Evolutionary conservation across 108 stramenopile genomes (phyloP).

Genomic region (Conticribra guillardii): DNA sequence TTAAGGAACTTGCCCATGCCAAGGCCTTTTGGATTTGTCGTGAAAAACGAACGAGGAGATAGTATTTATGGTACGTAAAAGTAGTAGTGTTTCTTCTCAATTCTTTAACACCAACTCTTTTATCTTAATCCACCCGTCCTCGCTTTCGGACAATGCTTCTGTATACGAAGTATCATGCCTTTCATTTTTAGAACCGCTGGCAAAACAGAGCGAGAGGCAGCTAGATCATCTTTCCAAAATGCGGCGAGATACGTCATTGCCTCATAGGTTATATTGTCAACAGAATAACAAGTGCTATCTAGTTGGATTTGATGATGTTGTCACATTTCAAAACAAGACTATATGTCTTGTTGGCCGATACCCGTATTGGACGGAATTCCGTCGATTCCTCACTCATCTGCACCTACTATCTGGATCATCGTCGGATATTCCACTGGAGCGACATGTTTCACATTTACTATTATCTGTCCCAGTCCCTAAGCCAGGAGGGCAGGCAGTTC

Average conservation of each 20-base stretch:
- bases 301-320: slow-evolving; percentile 77
- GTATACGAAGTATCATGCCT: slow-evolving; percentile 69
- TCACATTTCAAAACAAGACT: slow-evolving; percentile 88
- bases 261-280: slow-evolving; percentile 57
- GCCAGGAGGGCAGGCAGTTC: slow-evolving; percentile 76
- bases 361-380: slow-evolving; percentile 90
- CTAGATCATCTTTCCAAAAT: slow-evolving; percentile 58
- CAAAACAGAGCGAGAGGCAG: slow-evolving; percentile 55
- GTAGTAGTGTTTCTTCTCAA: neutral
- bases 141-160: neutral
- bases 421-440: slow-evolving; percentile 77
- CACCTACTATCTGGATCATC: slow-evolving; percentile 78
- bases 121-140: neutral
- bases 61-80: slow-evolving; percentile 63
- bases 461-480: slow-evolving; percentile 81
- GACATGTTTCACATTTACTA: slow-evolving; percentile 84
- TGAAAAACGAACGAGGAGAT: slow-evolving; percentile 91
- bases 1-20: slow-evolving; percentile 72
- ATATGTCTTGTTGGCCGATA: slow-evolving; percentile 82
- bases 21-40: slow-evolving; percentile 84
- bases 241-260: slow-evolving; percentile 62
- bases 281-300: slow-evolving; percentile 40
- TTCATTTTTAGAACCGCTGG: slow-evolving; percentile 86
- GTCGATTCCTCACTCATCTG: slow-evolving; percentile 80
- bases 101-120: slow-evolving; percentile 3